phyloP scores from a whole-genome alignment of 257 asterid species.

The Verbena officinalis region DNA sequence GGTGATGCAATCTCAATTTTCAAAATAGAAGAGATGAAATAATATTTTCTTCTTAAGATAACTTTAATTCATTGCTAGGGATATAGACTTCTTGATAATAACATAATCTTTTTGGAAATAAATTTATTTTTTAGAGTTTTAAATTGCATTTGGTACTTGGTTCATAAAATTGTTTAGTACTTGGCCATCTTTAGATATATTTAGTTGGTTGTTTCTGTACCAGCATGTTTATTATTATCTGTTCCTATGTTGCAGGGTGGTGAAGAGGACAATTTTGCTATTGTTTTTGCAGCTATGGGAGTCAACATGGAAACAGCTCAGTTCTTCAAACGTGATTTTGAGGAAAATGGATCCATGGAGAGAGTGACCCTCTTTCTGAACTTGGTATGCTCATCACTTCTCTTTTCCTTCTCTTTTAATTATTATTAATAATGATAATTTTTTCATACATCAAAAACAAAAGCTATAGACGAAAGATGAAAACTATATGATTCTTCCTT shows the following conservation, averaged over 20 bases:
- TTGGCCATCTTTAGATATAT: constrained; percentile 15
- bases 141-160: background rate
- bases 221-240: constrained; percentile 29
- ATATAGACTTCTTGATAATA: background rate
- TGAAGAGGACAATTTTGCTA: constrained; percentile 95
- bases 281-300: constrained; percentile 99
- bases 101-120: background rate
- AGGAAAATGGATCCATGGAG: constrained; percentile 99
- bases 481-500: background rate
- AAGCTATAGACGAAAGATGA: no score
- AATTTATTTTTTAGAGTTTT: background rate
- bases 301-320: constrained; percentile 99
- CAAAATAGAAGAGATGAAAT: background rate
- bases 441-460: background rate
- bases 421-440: background rate
- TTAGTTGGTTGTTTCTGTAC: constrained; percentile 15
- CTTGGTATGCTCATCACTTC: constrained; percentile 52
- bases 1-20: background rate
- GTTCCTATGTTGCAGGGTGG: constrained; percentile 53
- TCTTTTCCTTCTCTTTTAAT: no score
- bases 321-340: constrained; percentile 97
- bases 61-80: constrained; percentile 10
- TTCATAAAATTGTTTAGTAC: background rate
- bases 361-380: constrained; percentile 95
- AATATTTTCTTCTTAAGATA: constrained; percentile 17